Evolutionary conservation across 805 yeast species (phyloP).

Genomic region (Kluyveromyces siamensis): DNA sequence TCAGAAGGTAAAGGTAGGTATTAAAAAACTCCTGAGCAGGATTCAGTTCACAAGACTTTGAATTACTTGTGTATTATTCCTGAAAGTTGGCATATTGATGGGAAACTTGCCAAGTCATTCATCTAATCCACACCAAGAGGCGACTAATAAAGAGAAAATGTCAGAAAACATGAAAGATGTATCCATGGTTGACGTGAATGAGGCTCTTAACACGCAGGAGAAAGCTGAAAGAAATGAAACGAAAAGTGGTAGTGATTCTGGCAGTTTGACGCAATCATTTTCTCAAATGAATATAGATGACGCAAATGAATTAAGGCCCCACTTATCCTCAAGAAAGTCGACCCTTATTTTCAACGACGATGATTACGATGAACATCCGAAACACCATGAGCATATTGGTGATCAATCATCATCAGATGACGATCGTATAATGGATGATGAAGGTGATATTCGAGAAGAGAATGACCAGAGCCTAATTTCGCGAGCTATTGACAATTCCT

Average conservation of each 20-base stretch:
- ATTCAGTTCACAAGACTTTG: background rate
- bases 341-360: conserved; percentile 67
- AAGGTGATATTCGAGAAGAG: background rate
- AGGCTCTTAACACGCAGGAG: conserved; percentile 11
- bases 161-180: conserved; percentile 17
- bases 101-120: conserved; percentile 3
- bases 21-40: no score
- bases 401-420: conserved; percentile 6
- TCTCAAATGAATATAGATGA: conserved; percentile 30
- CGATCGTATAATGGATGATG: conserved; percentile 10
- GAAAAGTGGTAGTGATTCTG: conserved; percentile 2
- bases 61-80: background rate
- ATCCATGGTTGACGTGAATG: conserved; percentile 22
- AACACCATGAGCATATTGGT: conserved; percentile 28
- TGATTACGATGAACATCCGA: conserved; percentile 44
- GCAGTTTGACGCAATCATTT: conserved; percentile 20
- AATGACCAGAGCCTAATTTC: background rate
- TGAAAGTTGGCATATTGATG: background rate
- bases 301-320: conserved; percentile 20
- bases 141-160: conserved; percentile 1
- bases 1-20: background rate
- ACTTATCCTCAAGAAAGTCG: conserved; percentile 46
- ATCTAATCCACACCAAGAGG: background rate
- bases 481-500: conserved; percentile 1
- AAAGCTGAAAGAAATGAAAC: conserved; percentile 3